Conservation (phyloP, 140 eudicot species). For the Eryngium alpinum region DNA sequence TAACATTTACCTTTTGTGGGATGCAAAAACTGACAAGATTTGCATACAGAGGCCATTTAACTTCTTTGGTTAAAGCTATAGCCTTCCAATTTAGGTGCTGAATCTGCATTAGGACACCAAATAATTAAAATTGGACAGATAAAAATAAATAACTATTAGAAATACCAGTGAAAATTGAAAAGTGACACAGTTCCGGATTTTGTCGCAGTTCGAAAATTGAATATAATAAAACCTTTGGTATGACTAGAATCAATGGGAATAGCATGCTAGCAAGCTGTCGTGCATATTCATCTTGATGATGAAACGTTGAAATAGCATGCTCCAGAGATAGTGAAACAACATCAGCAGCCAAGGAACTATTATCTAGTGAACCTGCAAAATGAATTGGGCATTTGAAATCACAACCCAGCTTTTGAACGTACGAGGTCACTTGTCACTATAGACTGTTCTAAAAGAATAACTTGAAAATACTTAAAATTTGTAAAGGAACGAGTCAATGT, state of each 20-base stretch:
- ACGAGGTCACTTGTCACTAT: neutral
- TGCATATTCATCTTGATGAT: conserved; percentile 33
- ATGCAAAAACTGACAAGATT: conserved; percentile 31
- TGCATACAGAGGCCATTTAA: conserved; percentile 66
- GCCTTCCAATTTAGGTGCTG: conserved; percentile 60
- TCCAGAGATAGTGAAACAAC: conserved; percentile 49
- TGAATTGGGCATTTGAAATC: neutral
- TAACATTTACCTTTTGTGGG: conserved; percentile 47
- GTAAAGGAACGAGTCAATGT: neutral
- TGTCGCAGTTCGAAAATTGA: neutral
- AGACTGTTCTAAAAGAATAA: neutral
- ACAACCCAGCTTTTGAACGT: neutral
- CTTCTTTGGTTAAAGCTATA: conserved; percentile 48
- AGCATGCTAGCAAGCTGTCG: conserved; percentile 47
- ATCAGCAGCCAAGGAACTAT: conserved; percentile 40
- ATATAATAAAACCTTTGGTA: conserved; percentile 51
- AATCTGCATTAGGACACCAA: conserved; percentile 36
- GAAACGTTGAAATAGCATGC: conserved; percentile 39
- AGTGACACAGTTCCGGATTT: neutral
- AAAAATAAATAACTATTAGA: neutral
- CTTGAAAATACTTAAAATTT: neutral
- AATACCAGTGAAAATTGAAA: neutral
- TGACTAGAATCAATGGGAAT: conserved; percentile 57
- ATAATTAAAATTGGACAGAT: neutral
- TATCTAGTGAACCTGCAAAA: conserved; percentile 47